Percentiles rank a stretch among this genome's conserved stretches.
Evolutionary conservation across 805 yeast species (phyloP).

Genomic region (Yarrowia deformans): DNA sequence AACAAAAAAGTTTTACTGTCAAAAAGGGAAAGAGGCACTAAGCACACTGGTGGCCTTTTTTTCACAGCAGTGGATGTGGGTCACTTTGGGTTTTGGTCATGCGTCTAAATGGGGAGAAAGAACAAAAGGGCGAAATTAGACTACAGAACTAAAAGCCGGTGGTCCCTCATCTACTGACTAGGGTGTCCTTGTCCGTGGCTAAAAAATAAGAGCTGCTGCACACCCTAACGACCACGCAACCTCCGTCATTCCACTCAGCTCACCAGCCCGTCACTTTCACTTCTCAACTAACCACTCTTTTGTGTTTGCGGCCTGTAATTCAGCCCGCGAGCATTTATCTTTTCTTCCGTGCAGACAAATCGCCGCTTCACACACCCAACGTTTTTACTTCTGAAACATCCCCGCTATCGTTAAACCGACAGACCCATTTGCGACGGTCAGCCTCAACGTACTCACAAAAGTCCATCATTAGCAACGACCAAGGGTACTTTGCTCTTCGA

Average conservation of each 20-base stretch:
- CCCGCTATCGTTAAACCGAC: conserved; percentile 32
- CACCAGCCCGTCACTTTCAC: neutral
- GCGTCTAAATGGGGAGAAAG: conserved; percentile 20
- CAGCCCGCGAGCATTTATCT: conserved; percentile 25
- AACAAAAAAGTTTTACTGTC: neutral
- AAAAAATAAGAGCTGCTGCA: conserved; percentile 14
- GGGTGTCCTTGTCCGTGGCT: conserved; percentile 20
- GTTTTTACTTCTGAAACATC: conserved; percentile 30
- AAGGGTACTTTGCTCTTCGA: conserved; percentile 20
- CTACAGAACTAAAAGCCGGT: conserved; percentile 21
- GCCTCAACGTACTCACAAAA: conserved; percentile 16
- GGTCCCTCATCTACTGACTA: conserved; percentile 20
- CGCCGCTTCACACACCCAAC: conserved; percentile 23
- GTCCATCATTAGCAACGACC: conserved; percentile 19
- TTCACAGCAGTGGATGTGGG: conserved; percentile 4
- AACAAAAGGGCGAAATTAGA: conserved; percentile 29
- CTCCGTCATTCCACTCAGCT: neutral
- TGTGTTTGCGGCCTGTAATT: conserved; percentile 21
- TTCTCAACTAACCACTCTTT: conserved; percentile 30
- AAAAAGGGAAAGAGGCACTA: conserved; percentile 6
- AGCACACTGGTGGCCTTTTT: neutral
- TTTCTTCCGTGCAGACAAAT: conserved; percentile 27
- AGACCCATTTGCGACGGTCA: conserved; percentile 16
- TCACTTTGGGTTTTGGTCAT: neutral
- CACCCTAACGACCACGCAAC: conserved; percentile 5